Base-by-base conservation (phyloP, 208 protist species). In the Acanthamoeba sp. region DNA sequence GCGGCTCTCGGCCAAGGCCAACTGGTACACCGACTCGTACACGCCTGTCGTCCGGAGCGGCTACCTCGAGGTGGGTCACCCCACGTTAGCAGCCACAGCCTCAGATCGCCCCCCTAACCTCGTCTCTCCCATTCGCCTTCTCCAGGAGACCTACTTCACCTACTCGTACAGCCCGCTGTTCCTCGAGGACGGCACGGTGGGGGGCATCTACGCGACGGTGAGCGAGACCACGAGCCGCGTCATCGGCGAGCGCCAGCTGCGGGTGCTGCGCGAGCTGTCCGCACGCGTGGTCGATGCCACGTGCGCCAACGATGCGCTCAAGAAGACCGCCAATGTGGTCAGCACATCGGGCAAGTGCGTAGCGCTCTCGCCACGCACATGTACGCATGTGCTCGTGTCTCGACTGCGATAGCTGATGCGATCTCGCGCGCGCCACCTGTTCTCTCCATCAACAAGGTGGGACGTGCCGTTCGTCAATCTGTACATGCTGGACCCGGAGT, bases 111-210 rank as follows among this genome's bases (percentile, higher is more conserved):
- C n/a, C n/a, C n/a, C n/a, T n/a, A n/a, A n/a, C n/a, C n/a, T n/a
- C n/a, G n/a, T n/a, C n/a, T n/a, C n/a, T n/a, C n/a, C n/a, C 45
- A 50, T 50, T 50, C 12, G 45, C 45, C 45, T n/a, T n/a, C n/a
- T n/a, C n/a, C 16, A 89, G 82, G 82, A 89, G 14, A 40, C 27
- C 32, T 89, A 89, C 48, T 64, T 89, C 9, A 89, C 50, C 45
- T 89, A 38, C 9, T 89, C 82, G 0, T 89, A 89, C 38, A 66
- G 82, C 9, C 82, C 82, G 1, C 4, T 89, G 20, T 59, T 89
- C 1, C 18, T 48, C 14, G 84, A 91, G 9, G 59, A 91, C 16
- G 84, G 84, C 5, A 45, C 24, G 27, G 84, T 91, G 32, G 50
- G 52, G 1, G 84, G 84, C 16, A 32, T 91, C 84, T 91, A 36